Evolutionary conservation across 2,329 filamentous ascomycete genomes (phyloP), one percentile per base, ranked within the genome.

Genomic region (Allantophomopsis cytisporea): DNA sequence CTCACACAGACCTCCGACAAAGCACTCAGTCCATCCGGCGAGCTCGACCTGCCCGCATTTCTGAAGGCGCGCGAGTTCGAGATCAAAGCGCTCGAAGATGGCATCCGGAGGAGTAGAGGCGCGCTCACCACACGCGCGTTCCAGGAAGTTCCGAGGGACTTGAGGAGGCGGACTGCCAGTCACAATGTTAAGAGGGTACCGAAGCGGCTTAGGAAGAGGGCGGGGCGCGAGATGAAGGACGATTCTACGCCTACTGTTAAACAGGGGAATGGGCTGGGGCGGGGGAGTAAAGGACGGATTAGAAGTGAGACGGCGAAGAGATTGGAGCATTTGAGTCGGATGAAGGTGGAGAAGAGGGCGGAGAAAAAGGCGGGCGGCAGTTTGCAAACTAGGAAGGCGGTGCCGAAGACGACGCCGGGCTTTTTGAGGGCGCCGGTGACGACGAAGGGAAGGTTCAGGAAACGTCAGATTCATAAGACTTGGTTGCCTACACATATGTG

Each of bases 401-500:
- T 68, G 32, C 76, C 80, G 2, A 85, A 83, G 58, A 75, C 83
- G 48, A 80, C 79, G 55, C 76, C 78, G 49, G 76, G 85, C 50
- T 66, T 63, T 39, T 68, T 88, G 38, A 83, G 84, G 40, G 66
- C 73, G n/a, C 71, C 76, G 5, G 64, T 65, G 5, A 65, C 56
- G 57, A 77, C 76, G 2, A 70, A 69, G 35, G 73, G 62, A 45
- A 88, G 80, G 51, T 96, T 86, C 55, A 77, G 80, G 48, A 91
- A 86, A 60, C 78, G 91, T 23, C 89, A 96, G 56, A 64, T 80
- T 35, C 71, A 83, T 57, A 96, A 96, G 65, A 87, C 83, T 2
- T 95, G 89, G 86, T 66, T 98, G 13, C 91, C 91, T 0, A 96
- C 91, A 6, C 91, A 98, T 58, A 63, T 93, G 47, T 98, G 83